Conservation (phyloP, 2,329 filamentous ascomycete genomes). For the Diaporthe vaccinii region DNA sequence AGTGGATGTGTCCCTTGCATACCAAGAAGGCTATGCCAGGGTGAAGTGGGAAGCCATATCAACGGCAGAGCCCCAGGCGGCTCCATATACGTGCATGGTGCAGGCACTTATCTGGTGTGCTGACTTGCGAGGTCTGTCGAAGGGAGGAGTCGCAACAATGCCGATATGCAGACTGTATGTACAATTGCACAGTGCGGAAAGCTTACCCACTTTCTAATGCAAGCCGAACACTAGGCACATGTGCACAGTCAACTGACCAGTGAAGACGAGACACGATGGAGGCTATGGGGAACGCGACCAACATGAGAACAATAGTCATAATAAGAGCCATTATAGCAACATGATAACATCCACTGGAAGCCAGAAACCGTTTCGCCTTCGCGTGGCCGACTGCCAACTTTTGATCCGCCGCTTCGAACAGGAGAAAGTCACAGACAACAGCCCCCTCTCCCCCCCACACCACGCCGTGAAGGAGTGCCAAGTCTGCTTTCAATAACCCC, state of each 20-base stretch:
- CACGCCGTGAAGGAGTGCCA: neutral
- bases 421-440: neutral
- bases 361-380: neutral
- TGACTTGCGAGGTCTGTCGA: conserved; percentile 15
- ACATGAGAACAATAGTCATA: conserved; percentile 29
- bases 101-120: neutral
- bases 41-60: conserved; percentile 4
- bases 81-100: conserved; percentile 10
- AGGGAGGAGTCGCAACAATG: neutral
- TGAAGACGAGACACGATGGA: conserved; percentile 31
- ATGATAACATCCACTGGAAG: conserved; percentile 10
- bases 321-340: conserved; percentile 22
- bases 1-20: conserved; percentile 30
- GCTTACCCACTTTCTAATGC: conserved; percentile 36
- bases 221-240: conserved; percentile 22
- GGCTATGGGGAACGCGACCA: conserved; percentile 7
- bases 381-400: conserved; percentile 13
- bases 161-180: conserved; percentile 27
- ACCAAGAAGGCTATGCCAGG: conserved; percentile 18
- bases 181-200: conserved; percentile 28
- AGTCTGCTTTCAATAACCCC: neutral
- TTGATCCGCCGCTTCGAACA: neutral
- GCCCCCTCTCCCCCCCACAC: neutral
- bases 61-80: conserved; percentile 2
- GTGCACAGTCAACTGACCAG: conserved; percentile 27